Conservation (phyloP, 1,284 basidiomycete genomes). For the Sphagnurus paluster region DNA sequence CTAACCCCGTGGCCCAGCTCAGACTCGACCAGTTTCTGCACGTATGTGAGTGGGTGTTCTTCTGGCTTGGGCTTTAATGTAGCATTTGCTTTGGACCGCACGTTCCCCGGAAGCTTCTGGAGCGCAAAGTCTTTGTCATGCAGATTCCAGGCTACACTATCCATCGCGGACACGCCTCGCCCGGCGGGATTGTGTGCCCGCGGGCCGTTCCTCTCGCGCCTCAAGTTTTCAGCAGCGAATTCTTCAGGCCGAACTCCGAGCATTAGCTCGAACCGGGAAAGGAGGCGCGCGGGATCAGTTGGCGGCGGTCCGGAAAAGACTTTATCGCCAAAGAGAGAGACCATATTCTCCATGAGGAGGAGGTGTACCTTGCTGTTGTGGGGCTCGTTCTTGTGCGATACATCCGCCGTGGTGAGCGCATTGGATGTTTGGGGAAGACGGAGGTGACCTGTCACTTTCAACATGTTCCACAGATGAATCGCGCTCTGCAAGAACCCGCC, state of each 20-base stretch:
- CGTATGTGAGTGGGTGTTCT: not conserved
- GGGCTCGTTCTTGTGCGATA: not conserved
- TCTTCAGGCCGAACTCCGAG: not conserved
- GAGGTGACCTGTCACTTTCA: constrained; percentile 1
- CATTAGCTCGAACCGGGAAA: not conserved
- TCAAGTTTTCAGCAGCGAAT: not conserved
- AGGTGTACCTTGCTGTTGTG: not conserved
- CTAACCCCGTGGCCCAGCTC: not conserved
- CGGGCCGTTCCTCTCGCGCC: not conserved
- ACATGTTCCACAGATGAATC: not conserved
- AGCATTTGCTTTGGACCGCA: too few species aligned
- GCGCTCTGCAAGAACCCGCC: constrained; percentile 7
- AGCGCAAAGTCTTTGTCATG: not conserved
- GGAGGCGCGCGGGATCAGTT: not conserved
- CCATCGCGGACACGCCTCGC: not conserved
- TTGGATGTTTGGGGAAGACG: not conserved
- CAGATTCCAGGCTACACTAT: not conserved
- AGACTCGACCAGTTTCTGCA: constrained; percentile 3
- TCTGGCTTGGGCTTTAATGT: too few species aligned
- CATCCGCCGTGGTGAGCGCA: not conserved
- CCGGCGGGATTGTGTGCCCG: not conserved
- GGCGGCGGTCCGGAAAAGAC: constrained; percentile 3
- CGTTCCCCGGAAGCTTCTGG: not conserved
- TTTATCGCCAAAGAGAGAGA: not conserved
- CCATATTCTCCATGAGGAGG: constrained; percentile 1